A percentile compares a stretch with the other conserved stretches of the same genome.
phyloP scores from a whole-genome alignment of 1,284 basidiomycete genomes.

The Rhizoctonia solani region DNA sequence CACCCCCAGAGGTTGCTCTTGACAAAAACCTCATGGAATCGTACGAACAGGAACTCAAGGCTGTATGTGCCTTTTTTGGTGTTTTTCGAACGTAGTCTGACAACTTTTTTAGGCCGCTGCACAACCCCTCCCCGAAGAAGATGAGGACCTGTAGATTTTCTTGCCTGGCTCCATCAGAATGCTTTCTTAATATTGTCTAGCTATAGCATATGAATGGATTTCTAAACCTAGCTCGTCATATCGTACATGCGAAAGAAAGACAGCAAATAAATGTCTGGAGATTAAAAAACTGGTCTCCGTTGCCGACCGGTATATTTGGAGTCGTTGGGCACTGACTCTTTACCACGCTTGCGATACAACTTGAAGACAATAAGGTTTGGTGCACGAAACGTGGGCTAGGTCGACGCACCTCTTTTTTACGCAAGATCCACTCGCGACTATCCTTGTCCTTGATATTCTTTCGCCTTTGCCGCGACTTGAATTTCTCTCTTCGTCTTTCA shows the following conservation, averaged over 20 bases:
- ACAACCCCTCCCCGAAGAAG: constrained; percentile 56
- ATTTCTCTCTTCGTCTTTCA: constrained; percentile 68
- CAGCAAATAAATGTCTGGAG: constrained; percentile 52
- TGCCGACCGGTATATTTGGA: constrained; percentile 82
- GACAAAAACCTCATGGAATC: constrained; percentile 81
- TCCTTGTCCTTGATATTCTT: constrained; percentile 61
- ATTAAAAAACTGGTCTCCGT: constrained; percentile 68
- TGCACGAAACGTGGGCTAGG: background rate
- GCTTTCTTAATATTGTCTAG: constrained; percentile 29
- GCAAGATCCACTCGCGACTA: constrained; percentile 74
- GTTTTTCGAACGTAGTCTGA: background rate
- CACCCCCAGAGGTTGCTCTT: constrained; percentile 90
- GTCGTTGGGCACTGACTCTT: constrained; percentile 75
- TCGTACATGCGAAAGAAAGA: background rate
- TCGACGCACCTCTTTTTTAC: constrained; percentile 75
- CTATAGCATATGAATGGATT: constrained; percentile 27
- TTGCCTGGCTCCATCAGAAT: constrained; percentile 2
- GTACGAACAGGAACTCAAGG: constrained; percentile 80
- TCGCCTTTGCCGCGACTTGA: constrained; percentile 57
- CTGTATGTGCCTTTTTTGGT: constrained; percentile 43
- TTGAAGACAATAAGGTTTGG: constrained; percentile 43
- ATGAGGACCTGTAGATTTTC: constrained; percentile 46
- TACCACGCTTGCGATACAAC: constrained; percentile 80
- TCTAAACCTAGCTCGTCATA: background rate
- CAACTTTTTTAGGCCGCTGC: constrained; percentile 46